Evolutionary conservation across 805 yeast genomes (phyloP).

Genomic region (Metschnikowia kofuensis): DNA sequence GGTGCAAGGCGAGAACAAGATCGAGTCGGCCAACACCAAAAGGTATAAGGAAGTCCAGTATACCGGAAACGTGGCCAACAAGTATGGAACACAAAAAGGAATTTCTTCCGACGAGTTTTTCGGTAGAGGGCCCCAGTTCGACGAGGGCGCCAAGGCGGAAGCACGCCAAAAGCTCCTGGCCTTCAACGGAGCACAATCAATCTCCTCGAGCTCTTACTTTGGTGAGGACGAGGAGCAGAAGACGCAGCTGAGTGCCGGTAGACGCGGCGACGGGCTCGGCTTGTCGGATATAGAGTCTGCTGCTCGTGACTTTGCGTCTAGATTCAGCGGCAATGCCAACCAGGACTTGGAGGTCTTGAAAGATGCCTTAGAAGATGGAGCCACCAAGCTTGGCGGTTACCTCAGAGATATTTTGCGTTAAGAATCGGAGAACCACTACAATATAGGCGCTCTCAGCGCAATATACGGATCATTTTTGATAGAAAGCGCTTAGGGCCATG

Average conservation of each 20-base stretch:
- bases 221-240: slow-evolving; percentile 67
- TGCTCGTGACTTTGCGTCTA: slow-evolving; percentile 63
- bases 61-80: slow-evolving; percentile 70
- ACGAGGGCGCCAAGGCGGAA: slow-evolving; percentile 71
- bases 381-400: slow-evolving; percentile 79
- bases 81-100: slow-evolving; percentile 87
- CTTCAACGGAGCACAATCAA: slow-evolving; percentile 83
- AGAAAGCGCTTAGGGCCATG: background rate
- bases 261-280: slow-evolving; percentile 22
- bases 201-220: slow-evolving; percentile 88
- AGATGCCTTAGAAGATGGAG: slow-evolving; percentile 93
- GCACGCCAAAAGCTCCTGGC: slow-evolving; percentile 78
- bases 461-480: background rate
- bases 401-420: slow-evolving; percentile 78
- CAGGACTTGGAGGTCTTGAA: slow-evolving; percentile 87
- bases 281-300: slow-evolving; percentile 51
- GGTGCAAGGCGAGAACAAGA: slow-evolving; percentile 61
- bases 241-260: slow-evolving; percentile 16
- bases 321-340: slow-evolving; percentile 71
- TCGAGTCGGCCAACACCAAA: slow-evolving; percentile 35
- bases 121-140: slow-evolving; percentile 79
- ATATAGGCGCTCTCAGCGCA: background rate
- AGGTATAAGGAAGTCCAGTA: slow-evolving; percentile 57
- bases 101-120: slow-evolving; percentile 94
- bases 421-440: background rate